These are phyloP conservation scores for Lactarius indigo DNA, from an alignment of 768 basidiomycete genomes.

Conservation along the genomic window DNA sequence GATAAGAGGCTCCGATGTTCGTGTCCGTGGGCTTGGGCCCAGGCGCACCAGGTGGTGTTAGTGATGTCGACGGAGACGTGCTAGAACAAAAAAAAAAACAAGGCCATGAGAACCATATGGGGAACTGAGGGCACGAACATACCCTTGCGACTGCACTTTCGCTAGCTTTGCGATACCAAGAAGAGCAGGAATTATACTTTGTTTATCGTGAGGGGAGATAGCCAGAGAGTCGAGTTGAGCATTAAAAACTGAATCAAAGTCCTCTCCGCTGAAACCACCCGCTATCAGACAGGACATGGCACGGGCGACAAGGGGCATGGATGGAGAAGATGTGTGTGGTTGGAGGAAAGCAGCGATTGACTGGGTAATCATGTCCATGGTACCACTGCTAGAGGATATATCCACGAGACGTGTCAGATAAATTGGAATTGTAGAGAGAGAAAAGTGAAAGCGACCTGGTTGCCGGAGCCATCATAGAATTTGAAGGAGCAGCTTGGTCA, in stretches of 20 bases:
- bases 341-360: neutral
- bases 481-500: too few relatives aligned
- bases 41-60: too few relatives aligned
- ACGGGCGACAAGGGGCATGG: neutral
- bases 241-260: neutral
- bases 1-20: too few relatives aligned
- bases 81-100: neutral
- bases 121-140: neutral
- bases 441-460: too few relatives aligned
- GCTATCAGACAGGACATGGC: neutral
- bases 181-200: neutral
- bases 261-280: neutral
- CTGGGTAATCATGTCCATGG: neutral
- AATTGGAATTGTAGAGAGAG: too few relatives aligned
- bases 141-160: constrained; percentile 1
- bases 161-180: neutral
- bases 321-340: constrained; percentile 6
- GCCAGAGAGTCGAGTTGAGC: constrained; percentile 4
- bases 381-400: too few relatives aligned
- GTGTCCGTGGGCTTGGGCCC: too few relatives aligned
- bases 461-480: too few relatives aligned
- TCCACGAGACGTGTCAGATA: too few relatives aligned
- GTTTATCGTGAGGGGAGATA: constrained; percentile 8
- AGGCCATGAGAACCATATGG: neutral
- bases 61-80: neutral